Conservation (phyloP, 106 monocot genomes). For the Hemerocallis citrina region DNA sequence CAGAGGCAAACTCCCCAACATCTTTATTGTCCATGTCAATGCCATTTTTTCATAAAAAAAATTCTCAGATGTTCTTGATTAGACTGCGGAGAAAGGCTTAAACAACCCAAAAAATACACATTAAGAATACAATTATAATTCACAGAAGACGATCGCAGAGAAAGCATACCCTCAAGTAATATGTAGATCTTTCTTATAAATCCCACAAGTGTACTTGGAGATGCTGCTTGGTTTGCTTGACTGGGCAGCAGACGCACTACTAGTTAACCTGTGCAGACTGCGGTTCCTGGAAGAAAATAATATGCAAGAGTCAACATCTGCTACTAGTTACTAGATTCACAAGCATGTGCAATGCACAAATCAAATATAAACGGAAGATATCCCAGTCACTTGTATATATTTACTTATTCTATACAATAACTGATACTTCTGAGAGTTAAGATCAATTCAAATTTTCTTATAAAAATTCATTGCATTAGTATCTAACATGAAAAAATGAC, state of each 20-base stretch:
- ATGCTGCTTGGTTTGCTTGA: neutral
- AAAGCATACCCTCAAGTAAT: neutral
- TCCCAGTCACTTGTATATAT: too few relatives aligned
- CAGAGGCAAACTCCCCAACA: neutral
- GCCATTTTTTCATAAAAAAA: constrained; percentile 1
- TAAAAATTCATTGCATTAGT: too few relatives aligned
- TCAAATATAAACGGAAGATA: too few relatives aligned
- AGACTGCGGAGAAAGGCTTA: constrained; percentile 33
- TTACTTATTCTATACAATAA: too few relatives aligned
- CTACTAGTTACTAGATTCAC: too few relatives aligned
- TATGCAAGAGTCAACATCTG: neutral
- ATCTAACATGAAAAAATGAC: too few relatives aligned
- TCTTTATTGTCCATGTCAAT: constrained; percentile 5
- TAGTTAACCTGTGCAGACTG: neutral
- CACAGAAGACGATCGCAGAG: neutral
- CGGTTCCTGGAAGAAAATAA: constrained; percentile 19
- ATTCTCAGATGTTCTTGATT: constrained; percentile 11
- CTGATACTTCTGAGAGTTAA: too few relatives aligned
- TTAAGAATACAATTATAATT: neutral
- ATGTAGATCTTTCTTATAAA: neutral
- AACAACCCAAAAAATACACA: neutral
- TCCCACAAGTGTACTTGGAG: neutral
- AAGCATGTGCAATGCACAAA: too few relatives aligned
- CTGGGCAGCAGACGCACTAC: neutral
- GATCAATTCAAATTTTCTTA: too few relatives aligned